Evolutionary conservation across 352 stramenopile genomes (phyloP), one percentile per base, ranked within the genome.

Genomic region (Aphanomyces astaci): DNA sequence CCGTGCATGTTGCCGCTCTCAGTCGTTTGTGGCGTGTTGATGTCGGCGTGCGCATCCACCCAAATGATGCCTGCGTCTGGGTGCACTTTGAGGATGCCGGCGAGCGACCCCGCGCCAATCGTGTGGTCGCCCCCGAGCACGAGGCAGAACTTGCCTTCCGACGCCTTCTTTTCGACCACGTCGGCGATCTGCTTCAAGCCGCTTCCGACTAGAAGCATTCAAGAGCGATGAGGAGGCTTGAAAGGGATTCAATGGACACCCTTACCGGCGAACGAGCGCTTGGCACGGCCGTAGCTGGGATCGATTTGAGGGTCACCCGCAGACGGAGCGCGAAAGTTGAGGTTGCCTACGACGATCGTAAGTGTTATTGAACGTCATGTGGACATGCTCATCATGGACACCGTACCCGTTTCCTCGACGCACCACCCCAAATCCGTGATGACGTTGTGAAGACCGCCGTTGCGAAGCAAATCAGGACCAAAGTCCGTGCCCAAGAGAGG

Each of bases 11-110:
- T 99, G 46, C 96, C 96, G 70, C 85, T 93, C 49, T 78, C 88
- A 22, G 86, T 97, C 17, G 81, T 86, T 25, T 76, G 64, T 1
- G 96, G 96, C n/a, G 92, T 98, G 81, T 99, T 98, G 69, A 98
- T 94, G 82, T 99, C 96, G 46, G 95, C 96, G 79, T 99, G 96
- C 4, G 96, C 96, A 74, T 99, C 96, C 39, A 99, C 94, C 96
- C 96, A 99, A 75, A 99, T 97, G 45, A 99, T 80, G 43, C 94
- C 93, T 9, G 94, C 94, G 64, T 98, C 80, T 4, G 95, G 95
- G 72, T 94, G 80, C 33, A 89, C 86, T 27, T 79, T 83, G 30
- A 99, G 80, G 63, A 98, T 72, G 32, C 93, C 95, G 0, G 94
- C 89, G 17, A 99, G 78, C 55, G 88, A 97, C 31, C 95, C 96